These are phyloP conservation scores for Penicillium maclennaniae DNA, from an alignment of 495 filamentous ascomycete genomes.

Conservation along the genomic window DNA sequence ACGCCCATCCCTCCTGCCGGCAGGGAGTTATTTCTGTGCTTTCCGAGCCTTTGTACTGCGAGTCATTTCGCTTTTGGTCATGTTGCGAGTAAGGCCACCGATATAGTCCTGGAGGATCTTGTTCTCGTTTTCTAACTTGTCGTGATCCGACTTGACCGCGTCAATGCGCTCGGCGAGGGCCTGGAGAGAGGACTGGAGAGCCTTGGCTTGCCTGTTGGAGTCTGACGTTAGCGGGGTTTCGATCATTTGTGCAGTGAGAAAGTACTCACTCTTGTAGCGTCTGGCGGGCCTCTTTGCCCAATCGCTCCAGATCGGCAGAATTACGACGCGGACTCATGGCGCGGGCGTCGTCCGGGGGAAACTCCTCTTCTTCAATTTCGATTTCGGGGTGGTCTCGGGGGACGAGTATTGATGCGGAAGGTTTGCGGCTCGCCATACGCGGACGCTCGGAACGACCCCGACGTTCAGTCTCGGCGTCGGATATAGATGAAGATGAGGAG, in stretches of 20 bases:
- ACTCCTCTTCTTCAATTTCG: conserved; percentile 62
- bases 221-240: not conserved
- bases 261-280: conserved; percentile 59
- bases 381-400: conserved; percentile 67
- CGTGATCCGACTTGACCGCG: conserved; percentile 86
- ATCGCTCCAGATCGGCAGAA: conserved; percentile 78
- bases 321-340: conserved; percentile 93
- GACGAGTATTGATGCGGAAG: conserved; percentile 76
- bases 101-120: conserved; percentile 88
- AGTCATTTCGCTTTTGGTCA: conserved; percentile 49
- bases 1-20: conserved; percentile 1
- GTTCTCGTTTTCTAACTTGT: conserved; percentile 92
- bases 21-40: conserved; percentile 37
- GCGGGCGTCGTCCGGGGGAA: conserved; percentile 81
- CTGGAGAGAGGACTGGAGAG: conserved; percentile 80
- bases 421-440: conserved; percentile 61
- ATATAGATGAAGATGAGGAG: conserved; percentile 47
- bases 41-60: conserved; percentile 44
- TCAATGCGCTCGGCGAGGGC: conserved; percentile 90
- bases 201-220: conserved; percentile 69
- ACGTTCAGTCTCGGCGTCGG: conserved; percentile 45
- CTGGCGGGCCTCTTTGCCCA: conserved; percentile 74
- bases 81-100: conserved; percentile 50
- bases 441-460: conserved; percentile 46
- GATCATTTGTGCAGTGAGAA: not conserved